Base-by-base conservation (phyloP, 306 rosid genomes). In the Astragalus membranaceus region DNA sequence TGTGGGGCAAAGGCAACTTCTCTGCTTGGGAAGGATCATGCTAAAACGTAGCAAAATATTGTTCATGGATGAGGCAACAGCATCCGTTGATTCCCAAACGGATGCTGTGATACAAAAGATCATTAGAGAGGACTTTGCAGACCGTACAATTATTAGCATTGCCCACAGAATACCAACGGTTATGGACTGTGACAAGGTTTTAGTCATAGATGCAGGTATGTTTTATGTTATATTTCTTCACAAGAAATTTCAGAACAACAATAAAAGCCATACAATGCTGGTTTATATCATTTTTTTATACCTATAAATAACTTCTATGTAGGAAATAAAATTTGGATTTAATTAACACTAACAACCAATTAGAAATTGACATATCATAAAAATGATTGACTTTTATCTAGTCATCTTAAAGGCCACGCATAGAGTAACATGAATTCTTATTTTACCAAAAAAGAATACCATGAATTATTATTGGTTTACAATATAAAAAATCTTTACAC, bases 101-200 rank as follows among this genome's bases (percentile, higher is more conserved):
- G 96, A 92, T 78, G 83, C 87, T 29, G 88, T 86, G 0, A 83
- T 89, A 52, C 96, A 89, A 47, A 89, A 72, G 82, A 88, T 92
- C 64, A 88, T 92, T 69, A 56, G 96, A 26, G 95, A 92, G 57
- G 98, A 92, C 58, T 92, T 89, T 17, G 86, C 85, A 0, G 61
- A 76, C 2, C 88, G 92, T 48, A 89, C 98, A 26, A 89, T 92
- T 20, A 68, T 92, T 66, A 92, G 92, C 78, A 88, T 92, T 73
- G 98, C 98, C 81, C 98, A 92, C 67, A 83, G 96, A 80, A 92
- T 92, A 60, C 98, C 95, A 67, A 92, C 98, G 0, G 96, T 89
- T 60, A 88, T 92, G 98, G 98, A 92, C 37, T 92, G 92, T 67
- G 86, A 88, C 69, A 75, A 61, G 46, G 98, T 92, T 73, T 66